A percentile compares a stretch with the other conserved stretches of the same genome.
These are phyloP conservation scores for Carex cristatella DNA, from an alignment of 176 grass and related monocot genomes.

Conservation along the genomic window DNA sequence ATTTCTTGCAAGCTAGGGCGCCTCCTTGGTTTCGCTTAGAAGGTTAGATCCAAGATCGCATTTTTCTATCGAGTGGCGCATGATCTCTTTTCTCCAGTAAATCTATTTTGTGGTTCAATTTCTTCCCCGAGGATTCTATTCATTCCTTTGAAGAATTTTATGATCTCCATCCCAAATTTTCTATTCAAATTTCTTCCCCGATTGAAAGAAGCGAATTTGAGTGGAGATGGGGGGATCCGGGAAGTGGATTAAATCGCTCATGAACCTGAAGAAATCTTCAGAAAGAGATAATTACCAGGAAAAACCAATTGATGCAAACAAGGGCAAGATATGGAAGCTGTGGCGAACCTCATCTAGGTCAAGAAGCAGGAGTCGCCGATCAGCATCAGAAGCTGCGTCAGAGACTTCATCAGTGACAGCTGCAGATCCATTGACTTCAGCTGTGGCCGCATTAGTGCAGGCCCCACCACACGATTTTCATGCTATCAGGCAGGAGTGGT, in stretches of 20 bases:
- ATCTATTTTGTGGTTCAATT: not conserved
- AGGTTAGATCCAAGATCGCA: not conserved
- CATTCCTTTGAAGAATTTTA: not conserved
- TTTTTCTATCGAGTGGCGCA: not conserved
- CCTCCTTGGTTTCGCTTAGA: not conserved
- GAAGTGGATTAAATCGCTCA: conserved; percentile 77
- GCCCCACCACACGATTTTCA: conserved; percentile 65
- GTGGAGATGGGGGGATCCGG: conserved; percentile 53
- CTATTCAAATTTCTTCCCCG: not conserved
- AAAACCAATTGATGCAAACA: conserved; percentile 16
- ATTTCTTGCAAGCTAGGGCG: not conserved
- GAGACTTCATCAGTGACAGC: conserved; percentile 29
- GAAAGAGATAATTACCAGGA: conserved; percentile 27
- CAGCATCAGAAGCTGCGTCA: conserved; percentile 51
- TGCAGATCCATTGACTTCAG: conserved; percentile 45
- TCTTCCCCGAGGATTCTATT: not conserved
- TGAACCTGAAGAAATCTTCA: conserved; percentile 37
- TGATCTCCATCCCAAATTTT: not conserved
- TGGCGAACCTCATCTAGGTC: conserved; percentile 61
- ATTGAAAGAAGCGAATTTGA: not conserved
- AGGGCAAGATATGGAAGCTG: conserved; percentile 60
- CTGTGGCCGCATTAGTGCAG: conserved; percentile 51
- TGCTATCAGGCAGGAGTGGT: conserved; percentile 56
- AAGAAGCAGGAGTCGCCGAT: conserved; percentile 10
- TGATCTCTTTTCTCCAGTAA: not conserved